These are phyloP conservation scores for Fusarium armeniacum DNA, from an alignment of 2,329 filamentous ascomycete genomes.

Conservation along the genomic window DNA sequence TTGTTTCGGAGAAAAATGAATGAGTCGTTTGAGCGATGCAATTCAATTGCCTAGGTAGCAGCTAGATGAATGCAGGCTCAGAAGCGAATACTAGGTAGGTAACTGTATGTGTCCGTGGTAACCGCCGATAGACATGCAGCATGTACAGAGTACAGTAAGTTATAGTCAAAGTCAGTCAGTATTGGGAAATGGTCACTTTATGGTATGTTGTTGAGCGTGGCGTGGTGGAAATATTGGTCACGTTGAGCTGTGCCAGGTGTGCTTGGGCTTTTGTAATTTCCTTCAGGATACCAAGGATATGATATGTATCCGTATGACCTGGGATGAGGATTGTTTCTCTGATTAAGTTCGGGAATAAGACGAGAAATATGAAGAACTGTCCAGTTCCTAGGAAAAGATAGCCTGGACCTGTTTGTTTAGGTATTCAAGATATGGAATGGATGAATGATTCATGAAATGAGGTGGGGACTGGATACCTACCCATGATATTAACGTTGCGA, in stretches of 20 bases:
- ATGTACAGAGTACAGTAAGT: slow-evolving; percentile 10
- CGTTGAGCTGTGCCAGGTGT: slow-evolving; percentile 32
- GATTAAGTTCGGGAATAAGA: neutral
- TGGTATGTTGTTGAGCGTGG: slow-evolving; percentile 41
- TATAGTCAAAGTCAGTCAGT: slow-evolving; percentile 2
- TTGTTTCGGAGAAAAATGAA: slow-evolving; percentile 14
- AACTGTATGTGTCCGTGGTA: neutral
- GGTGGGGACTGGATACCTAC: slow-evolving; percentile 7
- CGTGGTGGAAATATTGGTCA: slow-evolving; percentile 41
- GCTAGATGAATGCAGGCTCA: neutral
- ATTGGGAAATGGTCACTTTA: slow-evolving; percentile 37
- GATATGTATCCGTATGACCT: neutral
- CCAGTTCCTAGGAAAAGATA: neutral
- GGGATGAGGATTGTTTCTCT: slow-evolving; percentile 18
- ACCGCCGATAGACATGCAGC: neutral
- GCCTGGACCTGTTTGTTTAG: neutral
- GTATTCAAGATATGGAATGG: neutral
- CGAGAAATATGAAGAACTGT: neutral
- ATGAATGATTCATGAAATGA: slow-evolving; percentile 43
- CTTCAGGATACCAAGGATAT: slow-evolving; percentile 4
- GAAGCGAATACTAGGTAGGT: neutral
- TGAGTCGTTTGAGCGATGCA: slow-evolving; percentile 4
- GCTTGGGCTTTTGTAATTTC: slow-evolving; percentile 44
- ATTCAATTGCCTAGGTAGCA: neutral
- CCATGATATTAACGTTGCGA: slow-evolving; percentile 40